These are phyloP conservation scores for Phylloporus rhodoxanthus DNA, from an alignment of 768 basidiomycete species.

Conservation along the genomic window DNA sequence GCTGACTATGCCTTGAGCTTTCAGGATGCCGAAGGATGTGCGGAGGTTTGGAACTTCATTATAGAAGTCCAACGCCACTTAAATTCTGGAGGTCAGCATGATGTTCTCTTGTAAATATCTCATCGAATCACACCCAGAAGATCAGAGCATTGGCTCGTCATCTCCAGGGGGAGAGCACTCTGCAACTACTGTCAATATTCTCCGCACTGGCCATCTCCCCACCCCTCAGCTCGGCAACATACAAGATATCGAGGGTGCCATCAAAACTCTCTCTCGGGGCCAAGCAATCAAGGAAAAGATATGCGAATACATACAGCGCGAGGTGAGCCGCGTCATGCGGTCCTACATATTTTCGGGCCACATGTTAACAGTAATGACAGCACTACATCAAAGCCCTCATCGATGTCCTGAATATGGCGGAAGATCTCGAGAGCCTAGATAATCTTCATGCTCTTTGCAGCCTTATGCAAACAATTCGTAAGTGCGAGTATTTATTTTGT, in stretches of 20 bases:
- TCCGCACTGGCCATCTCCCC: conserved; percentile 70
- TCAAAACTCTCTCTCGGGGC: conserved; percentile 71
- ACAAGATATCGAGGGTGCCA: conserved; percentile 69
- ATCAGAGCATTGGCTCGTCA: conserved; percentile 46
- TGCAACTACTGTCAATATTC: conserved; percentile 56
- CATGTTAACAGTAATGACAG: conserved; percentile 34
- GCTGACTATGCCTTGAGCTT: conserved; percentile 96
- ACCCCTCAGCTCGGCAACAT: conserved; percentile 73
- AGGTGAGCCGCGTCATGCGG: conserved; percentile 45
- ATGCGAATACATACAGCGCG: conserved; percentile 82
- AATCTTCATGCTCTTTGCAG: conserved; percentile 88
- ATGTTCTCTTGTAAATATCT: conserved; percentile 12
- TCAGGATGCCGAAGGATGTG: conserved; percentile 91
- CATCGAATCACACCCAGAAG: conserved; percentile 32
- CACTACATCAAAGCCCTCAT: conserved; percentile 86
- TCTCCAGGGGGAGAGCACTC: conserved; percentile 61
- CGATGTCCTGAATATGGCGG: conserved; percentile 78
- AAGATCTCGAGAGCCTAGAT: conserved; percentile 87
- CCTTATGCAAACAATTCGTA: conserved; percentile 92
- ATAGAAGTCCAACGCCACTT: conserved; percentile 85
- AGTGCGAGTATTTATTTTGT: conserved; percentile 24
- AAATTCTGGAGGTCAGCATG: conserved; percentile 51
- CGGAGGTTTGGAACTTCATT: conserved; percentile 97
- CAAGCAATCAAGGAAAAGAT: conserved; percentile 72
- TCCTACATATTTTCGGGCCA: background rate